These are phyloP conservation scores for Bryoglossum gracile DNA, from an alignment of 495 filamentous ascomycete genomes.

Conservation along the genomic window DNA sequence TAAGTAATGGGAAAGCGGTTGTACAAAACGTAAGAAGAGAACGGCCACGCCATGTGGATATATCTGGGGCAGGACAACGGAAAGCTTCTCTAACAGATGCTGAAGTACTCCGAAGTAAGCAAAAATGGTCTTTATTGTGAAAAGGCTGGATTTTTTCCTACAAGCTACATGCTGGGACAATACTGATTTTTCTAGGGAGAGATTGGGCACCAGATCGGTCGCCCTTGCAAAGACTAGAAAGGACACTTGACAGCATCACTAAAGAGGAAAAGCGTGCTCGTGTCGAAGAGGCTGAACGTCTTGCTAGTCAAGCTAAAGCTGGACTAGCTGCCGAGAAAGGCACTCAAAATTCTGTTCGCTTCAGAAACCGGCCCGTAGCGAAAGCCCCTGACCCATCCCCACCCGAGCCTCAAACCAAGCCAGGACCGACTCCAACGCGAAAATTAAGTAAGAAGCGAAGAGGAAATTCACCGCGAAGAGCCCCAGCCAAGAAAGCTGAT, in stretches of 20 bases:
- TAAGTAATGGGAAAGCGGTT: slow-evolving; percentile 9
- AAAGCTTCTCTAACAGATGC: slow-evolving; percentile 7
- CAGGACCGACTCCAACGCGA: slow-evolving; percentile 13
- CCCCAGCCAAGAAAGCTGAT: slow-evolving; percentile 14
- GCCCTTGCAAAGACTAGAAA: slow-evolving; percentile 85
- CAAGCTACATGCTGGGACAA: neutral
- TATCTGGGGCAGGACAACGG: neutral
- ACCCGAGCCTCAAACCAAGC: slow-evolving; percentile 16
- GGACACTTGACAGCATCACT: slow-evolving; percentile 77
- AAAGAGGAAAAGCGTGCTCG: slow-evolving; percentile 85
- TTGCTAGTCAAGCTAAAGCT: slow-evolving; percentile 43
- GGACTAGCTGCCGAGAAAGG: slow-evolving; percentile 25
- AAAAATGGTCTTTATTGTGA: neutral
- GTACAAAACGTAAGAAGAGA: neutral
- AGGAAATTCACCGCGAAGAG: slow-evolving; percentile 22
- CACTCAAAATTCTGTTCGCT: slow-evolving; percentile 24
- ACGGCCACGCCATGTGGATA: neutral
- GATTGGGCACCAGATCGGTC: slow-evolving; percentile 71
- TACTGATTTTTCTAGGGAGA: slow-evolving; percentile 22
- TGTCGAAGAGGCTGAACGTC: slow-evolving; percentile 68
- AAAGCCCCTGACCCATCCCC: slow-evolving; percentile 16
- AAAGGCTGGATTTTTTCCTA: neutral
- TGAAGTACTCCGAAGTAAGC: slow-evolving; percentile 3
- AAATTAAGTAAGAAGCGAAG: slow-evolving; percentile 19
- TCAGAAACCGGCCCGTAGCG: slow-evolving; percentile 25